phyloP scores from a whole-genome alignment of 306 rosid species.

The Quercus berberidifolia region DNA sequence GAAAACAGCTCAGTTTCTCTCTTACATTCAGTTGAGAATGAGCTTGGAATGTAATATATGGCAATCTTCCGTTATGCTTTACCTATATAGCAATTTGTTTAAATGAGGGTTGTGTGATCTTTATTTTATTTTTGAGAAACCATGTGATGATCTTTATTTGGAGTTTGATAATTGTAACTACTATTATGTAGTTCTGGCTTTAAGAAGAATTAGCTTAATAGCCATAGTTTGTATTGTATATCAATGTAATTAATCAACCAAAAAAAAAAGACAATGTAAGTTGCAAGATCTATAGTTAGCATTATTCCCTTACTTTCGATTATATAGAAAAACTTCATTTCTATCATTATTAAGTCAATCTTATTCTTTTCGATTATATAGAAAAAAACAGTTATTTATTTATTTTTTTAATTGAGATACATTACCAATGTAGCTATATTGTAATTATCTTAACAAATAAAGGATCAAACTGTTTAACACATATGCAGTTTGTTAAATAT shows the following conservation, averaged over 20 bases:
- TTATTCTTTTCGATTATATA: too few species aligned
- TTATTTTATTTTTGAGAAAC: neutral
- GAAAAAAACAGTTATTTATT: too few species aligned
- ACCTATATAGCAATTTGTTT: neutral
- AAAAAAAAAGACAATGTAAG: too few species aligned
- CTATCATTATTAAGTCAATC: too few species aligned
- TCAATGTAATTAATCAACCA: neutral
- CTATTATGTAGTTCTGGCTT: neutral
- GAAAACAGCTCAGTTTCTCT: neutral
- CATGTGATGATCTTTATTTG: neutral
- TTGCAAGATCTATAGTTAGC: too few species aligned
- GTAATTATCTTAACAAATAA: too few species aligned
- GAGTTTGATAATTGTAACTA: conserved; percentile 1
- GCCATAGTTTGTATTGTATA: neutral
- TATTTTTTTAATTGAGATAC: too few species aligned
- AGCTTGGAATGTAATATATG: conserved; percentile 11
- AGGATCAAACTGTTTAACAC: too few species aligned
- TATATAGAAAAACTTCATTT: too few species aligned
- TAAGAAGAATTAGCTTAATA: conserved; percentile 1
- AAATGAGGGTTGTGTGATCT: neutral
- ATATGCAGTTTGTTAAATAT: too few species aligned
- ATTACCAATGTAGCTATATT: too few species aligned
- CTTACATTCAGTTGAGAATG: conserved; percentile 8
- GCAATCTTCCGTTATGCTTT: conserved; percentile 14
- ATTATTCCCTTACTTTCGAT: too few species aligned